Base-by-base conservation (phyloP, 2,329 filamentous ascomycete genomes). In the Fusarium liriodendri region DNA sequence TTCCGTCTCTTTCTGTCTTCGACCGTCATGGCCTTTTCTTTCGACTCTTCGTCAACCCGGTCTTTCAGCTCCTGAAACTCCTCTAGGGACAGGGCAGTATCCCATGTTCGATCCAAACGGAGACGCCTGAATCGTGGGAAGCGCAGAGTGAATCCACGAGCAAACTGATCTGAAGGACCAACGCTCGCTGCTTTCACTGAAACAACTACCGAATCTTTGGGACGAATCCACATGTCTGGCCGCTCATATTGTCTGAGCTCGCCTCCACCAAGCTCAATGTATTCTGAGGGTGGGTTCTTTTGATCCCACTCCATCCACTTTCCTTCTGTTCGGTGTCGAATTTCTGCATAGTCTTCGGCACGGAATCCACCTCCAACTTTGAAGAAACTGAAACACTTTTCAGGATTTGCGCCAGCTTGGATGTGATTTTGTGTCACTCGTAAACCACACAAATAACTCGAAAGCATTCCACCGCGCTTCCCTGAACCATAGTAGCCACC, bases 331-430 rank as follows among this genome's bases (percentile, higher is more conserved):
- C 91, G 88, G 78, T 97, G 94, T 6, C 91, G 88, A 54, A 99
- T 92, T 66, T 93, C 90, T 0, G 93, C 91, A 80, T 98, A 98
- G 79, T 99, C 97, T 62, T 93, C 90, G 1, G 91, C 92, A 16
- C 90, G 91, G 81, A 98, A 95, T 0, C 97, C 97, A 62, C 97
- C 97, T n/a, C 97, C 97, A 18, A 99, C 97, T 82, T 97, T 98
- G 87, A 95, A 97, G 84, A 99, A 98, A n/a, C 95, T 98, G 77
- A 92, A 94, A 79, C 92, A 97, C 81, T 94, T 95, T 83, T 94
- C 92, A 0, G 91, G 88, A 70, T 91, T 88, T 6, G 85, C 85
- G 3, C 89, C 89, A 3, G 85, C 84, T 38, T 87, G 84, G 37
- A 93, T 87, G 35, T 93, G 89, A 70, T 92, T 89, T 73, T 93